Base-by-base conservation (phyloP, 306 rosid genomes). In the Lathyrus sativus region DNA sequence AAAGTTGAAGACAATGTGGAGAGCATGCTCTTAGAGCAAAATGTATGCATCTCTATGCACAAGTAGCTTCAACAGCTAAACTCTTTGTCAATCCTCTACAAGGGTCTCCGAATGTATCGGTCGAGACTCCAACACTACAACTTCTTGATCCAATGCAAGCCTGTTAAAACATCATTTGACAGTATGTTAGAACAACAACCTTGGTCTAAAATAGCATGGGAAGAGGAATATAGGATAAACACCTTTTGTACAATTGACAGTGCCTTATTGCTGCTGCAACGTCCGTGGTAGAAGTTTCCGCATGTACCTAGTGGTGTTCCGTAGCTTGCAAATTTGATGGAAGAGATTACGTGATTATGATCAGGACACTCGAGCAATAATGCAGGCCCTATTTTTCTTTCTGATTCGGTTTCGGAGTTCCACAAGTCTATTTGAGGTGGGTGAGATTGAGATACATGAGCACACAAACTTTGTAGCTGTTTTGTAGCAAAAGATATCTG, bases 21-120 rank as follows among this genome's bases (percentile, higher is more conserved):
- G 9, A 35, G 45, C 64, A 62, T 48, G 44, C 28, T 65, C 60
- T 61, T 49, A 48, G 14, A 46, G 55, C 43, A 37, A 39, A 80
- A 64, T 62, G 26, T 64, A 35, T 19, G 28, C 42, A 51, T 74
- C n/a, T 65, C 75, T 79, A 82, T 48, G 85, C 73, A 78, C 99
- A 95, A 26, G 83, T 78, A 65, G 92, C 99, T 83, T 90, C 99
- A 42, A 95, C 96, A 11, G 96, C 99, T 83, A 95, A 84, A 85
- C 99, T 95, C 84, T 95, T 90, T 42, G 85, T 14, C 31, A 74
- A 75, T 73, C 95, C 96, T 69, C 17, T 38, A 71, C 97, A 95
- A 6, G 99, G 97, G 72, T 95, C 83, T 42, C 97, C 97, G 0
- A 95, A 90, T 28, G 75, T 80, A 41, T 78, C 67, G 6, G 26